These are phyloP conservation scores for Paralagenidium karlingii DNA, from an alignment of 352 stramenopile genomes.

Conservation along the genomic window DNA sequence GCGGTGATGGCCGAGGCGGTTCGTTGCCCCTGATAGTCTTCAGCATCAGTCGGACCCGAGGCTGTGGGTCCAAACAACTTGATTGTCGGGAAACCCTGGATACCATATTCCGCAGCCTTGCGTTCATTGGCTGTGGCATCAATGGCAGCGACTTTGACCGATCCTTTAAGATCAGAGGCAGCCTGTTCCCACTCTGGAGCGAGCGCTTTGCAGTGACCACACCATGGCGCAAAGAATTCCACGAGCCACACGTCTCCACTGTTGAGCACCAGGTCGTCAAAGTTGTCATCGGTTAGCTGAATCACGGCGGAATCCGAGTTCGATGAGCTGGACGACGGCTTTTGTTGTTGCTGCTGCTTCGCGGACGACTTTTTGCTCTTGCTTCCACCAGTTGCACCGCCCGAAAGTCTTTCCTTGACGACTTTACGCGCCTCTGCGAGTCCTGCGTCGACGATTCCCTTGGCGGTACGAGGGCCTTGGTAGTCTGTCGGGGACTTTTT, in stretches of 20 bases:
- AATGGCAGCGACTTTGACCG: constrained; percentile 86
- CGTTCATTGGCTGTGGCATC: constrained; percentile 88
- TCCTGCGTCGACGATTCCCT: constrained; percentile 76
- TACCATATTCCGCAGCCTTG: constrained; percentile 76
- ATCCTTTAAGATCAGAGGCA: constrained; percentile 75
- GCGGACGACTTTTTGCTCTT: constrained; percentile 12
- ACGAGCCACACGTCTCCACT: constrained; percentile 85
- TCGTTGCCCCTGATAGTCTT: constrained; percentile 83
- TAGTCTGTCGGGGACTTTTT: constrained; percentile 69
- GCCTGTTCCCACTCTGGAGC: constrained; percentile 87
- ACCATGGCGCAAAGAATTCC: constrained; percentile 90
- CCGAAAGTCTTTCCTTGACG: constrained; percentile 65
- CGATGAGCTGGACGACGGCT: constrained; percentile 15
- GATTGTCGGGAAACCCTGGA: constrained; percentile 92
- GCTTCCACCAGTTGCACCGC: constrained; percentile 37
- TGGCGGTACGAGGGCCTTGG: constrained; percentile 64
- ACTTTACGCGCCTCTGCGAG: constrained; percentile 57
- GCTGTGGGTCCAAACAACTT: constrained; percentile 86
- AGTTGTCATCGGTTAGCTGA: constrained; percentile 85
- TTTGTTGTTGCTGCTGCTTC: constrained; percentile 18
- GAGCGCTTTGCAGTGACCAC: constrained; percentile 86
- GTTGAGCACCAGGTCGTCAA: constrained; percentile 85
- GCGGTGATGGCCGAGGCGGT: constrained; percentile 71
- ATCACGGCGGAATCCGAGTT: constrained; percentile 56
- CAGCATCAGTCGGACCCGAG: constrained; percentile 29